A percentile compares a stretch with the other conserved stretches of the same genome.
phyloP scores from a whole-genome alignment of 2,329 filamentous ascomycete species.

The Fonsecaea pedrosoi region DNA sequence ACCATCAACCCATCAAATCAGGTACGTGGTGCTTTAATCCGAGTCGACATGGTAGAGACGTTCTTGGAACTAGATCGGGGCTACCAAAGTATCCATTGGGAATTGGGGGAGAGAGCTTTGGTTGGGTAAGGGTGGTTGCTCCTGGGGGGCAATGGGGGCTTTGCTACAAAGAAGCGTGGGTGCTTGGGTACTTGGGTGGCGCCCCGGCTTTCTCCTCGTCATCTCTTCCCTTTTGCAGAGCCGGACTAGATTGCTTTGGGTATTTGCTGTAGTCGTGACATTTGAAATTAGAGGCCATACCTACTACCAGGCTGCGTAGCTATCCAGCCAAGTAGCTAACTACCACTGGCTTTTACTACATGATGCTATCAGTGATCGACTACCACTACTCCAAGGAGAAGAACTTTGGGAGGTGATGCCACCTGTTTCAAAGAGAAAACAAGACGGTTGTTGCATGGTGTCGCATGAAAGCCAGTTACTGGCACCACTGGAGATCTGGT shows the following conservation, averaged over 20 bases:
- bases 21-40: constrained; percentile 12
- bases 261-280: constrained; percentile 16
- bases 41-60: constrained; percentile 18
- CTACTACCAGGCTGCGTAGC: too few relatives aligned
- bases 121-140: neutral
- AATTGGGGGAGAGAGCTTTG: constrained; percentile 2
- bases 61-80: constrained; percentile 4
- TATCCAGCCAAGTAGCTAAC: neutral
- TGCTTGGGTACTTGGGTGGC: neutral
- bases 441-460: constrained; percentile 1
- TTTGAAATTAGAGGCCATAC: neutral
- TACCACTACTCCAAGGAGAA: neutral
- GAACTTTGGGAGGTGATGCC: neutral
- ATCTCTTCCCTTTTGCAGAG: constrained; percentile 6
- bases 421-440: neutral
- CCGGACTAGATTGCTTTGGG: constrained; percentile 11
- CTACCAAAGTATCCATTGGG: neutral
- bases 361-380: neutral
- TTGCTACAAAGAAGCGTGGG: neutral
- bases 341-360: neutral
- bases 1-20: neutral
- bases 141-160: neutral
- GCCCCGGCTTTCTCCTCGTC: constrained; percentile 7
- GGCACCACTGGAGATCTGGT: neutral
- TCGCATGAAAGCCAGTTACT: neutral